These are phyloP conservation scores for Sporothrix curviconia DNA, from an alignment of 2,329 filamentous ascomycete genomes.

Conservation along the genomic window DNA sequence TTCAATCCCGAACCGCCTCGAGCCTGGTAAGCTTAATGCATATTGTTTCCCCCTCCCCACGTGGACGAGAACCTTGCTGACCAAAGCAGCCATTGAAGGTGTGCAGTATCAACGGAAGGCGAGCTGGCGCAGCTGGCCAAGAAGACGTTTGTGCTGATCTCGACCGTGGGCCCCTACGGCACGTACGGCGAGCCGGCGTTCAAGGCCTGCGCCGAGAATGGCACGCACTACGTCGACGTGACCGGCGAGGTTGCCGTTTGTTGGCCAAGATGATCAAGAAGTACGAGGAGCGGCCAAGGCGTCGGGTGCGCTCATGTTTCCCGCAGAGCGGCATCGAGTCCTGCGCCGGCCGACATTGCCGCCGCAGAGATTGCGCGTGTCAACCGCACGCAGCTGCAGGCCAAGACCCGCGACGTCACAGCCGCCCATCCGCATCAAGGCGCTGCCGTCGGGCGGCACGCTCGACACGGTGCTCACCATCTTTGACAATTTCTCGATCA, in stretches of 20 bases:
- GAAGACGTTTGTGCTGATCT: conserved; percentile 51
- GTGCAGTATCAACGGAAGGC: conserved; percentile 38
- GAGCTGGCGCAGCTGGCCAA: conserved; percentile 44
- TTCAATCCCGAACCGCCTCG: conserved; percentile 62
- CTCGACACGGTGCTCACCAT: conserved; percentile 59
- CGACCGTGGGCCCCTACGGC: conserved; percentile 54
- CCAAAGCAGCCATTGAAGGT: conserved; percentile 52
- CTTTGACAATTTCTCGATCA: conserved; percentile 46
- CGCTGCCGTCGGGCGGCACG: conserved; percentile 57
- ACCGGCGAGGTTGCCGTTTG: conserved; percentile 56
- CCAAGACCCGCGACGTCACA: conserved; percentile 47
- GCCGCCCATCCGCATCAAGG: conserved; percentile 41
- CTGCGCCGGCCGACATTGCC: conserved; percentile 52
- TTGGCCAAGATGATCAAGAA: conserved; percentile 54
- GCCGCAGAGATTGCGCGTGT: conserved; percentile 47
- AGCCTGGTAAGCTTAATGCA: no score
- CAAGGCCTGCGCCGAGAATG: conserved; percentile 54
- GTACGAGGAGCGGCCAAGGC: conserved; percentile 47
- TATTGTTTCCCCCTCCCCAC: no score
- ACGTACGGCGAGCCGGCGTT: conserved; percentile 52
- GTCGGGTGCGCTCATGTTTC: conserved; percentile 53
- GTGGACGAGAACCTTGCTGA: no score
- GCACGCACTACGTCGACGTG: conserved; percentile 59
- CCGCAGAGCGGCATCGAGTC: conserved; percentile 58
- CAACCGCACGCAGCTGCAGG: conserved; percentile 44